phyloP scores from a whole-genome alignment of 2,329 filamentous ascomycete genomes.

The Sporothrix globosa region DNA sequence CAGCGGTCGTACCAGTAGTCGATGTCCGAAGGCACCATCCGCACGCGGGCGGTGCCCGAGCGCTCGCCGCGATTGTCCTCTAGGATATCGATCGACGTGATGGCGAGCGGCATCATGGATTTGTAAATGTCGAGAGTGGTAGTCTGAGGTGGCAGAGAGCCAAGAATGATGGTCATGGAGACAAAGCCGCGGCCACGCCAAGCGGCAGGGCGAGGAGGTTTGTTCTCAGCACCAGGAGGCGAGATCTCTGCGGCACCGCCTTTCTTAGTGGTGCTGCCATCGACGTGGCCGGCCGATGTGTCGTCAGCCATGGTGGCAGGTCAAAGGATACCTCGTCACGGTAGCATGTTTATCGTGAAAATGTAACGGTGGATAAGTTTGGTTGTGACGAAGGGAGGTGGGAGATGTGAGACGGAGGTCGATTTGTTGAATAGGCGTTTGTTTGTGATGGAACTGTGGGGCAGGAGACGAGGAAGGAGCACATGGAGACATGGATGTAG shows the following conservation, averaged over 20 bases:
- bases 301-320: neutral
- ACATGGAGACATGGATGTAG: no score
- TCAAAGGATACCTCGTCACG: neutral
- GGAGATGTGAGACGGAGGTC: neutral
- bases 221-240: conserved; percentile 29
- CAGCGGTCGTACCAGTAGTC: conserved; percentile 53
- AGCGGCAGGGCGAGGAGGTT: neutral
- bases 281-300: neutral
- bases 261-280: neutral
- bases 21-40: conserved; percentile 58
- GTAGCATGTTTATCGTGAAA: neutral
- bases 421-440: neutral
- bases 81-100: conserved; percentile 57
- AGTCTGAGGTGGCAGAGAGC: conserved; percentile 39
- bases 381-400: neutral
- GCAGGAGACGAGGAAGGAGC: neutral
- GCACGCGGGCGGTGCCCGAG: conserved; percentile 52
- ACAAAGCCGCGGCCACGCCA: conserved; percentile 26
- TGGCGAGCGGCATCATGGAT: conserved; percentile 48
- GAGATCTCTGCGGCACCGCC: neutral
- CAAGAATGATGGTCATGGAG: conserved; percentile 42
- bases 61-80: conserved; percentile 48
- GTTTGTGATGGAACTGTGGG: neutral
- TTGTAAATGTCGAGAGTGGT: conserved; percentile 54
- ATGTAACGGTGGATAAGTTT: neutral